Base-by-base conservation (phyloP, 2,329 filamentous ascomycete species). In the Penicillium capsulatum region DNA sequence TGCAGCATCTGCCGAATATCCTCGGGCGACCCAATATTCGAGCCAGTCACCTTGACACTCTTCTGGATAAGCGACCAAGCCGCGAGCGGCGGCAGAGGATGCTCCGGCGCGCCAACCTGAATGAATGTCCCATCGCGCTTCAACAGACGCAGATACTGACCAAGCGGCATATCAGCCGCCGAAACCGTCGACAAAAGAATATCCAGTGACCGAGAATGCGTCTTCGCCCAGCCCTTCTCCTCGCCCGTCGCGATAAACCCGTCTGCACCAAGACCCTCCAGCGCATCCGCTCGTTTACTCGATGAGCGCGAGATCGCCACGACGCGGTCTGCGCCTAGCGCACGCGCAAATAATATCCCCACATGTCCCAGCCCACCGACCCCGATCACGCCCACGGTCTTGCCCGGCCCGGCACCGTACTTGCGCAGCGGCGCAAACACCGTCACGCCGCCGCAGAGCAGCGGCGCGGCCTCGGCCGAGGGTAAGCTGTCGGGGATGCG, bases 381-480 rank as follows among this genome's bases (percentile, higher is more conserved):
- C 5, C 85, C 84, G 9, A 87, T 70, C 37, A 91, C 76, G 0
- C 80, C 85, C 0, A 91, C 82, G 3, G 66, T 72, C 61, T 84
- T 86, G 3, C 84, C 85, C 0, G 82, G 81, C 0, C 85, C 85
- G 22, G 79, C 74, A 1, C 77, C 79, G 24, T 84, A 80, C 17
- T 81, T 74, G 34, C 75, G 74, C 11, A 92, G 65, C 0, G 86
- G 86, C 3, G 76, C 76, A 58, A 77, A 92, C 0, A 83, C 76
- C 0, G 86, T 92, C 36, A 91, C 74, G 1, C 87, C 86, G 1
- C 80, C 86, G 57, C 86, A 91, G 17, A 91, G 72, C 70, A 92
- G 80, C 1, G 86, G 85, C 1, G 84, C 77, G 1, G 76, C 77
- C 41, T 73, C 68, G 7, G 69, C 71, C 19, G 66, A 71, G 1